Conservation (phyloP, 805 yeast species). For the Clavispora asparagi region DNA sequence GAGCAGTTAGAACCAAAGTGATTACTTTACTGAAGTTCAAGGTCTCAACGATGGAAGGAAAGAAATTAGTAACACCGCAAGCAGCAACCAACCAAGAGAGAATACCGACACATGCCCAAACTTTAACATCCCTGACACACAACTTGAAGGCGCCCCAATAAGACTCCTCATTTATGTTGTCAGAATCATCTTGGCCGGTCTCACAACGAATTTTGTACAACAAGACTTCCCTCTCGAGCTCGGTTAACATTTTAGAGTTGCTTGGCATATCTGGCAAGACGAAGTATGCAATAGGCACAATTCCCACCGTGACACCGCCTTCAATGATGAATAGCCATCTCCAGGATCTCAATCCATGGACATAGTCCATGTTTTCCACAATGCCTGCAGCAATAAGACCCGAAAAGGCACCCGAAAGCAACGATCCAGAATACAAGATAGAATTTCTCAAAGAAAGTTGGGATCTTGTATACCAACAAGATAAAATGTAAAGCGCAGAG, state of each 20-base stretch:
- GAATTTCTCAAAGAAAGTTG: conserved; percentile 48
- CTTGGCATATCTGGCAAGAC: conserved; percentile 51
- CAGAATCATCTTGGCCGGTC: conserved; percentile 37
- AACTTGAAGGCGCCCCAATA: conserved; percentile 31
- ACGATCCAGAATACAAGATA: conserved; percentile 46
- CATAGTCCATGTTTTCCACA: conserved; percentile 30
- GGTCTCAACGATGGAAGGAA: conserved; percentile 56
- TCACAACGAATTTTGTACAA: conserved; percentile 38
- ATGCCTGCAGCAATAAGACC: conserved; percentile 55
- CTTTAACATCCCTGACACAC: conserved; percentile 37
- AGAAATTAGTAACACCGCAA: conserved; percentile 56
- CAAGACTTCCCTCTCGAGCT: conserved; percentile 41
- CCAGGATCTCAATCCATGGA: conserved; percentile 32
- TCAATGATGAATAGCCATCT: conserved; percentile 54
- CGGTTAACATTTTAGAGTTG: conserved; percentile 41
- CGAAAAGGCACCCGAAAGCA: conserved; percentile 49
- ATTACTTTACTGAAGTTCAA: conserved; percentile 45
- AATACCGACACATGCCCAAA: conserved; percentile 43
- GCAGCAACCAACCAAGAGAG: conserved; percentile 49
- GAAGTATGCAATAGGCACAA: conserved; percentile 41
- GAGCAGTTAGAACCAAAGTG: conserved; percentile 54
- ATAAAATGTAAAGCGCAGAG: conserved; percentile 44
- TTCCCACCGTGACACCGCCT: conserved; percentile 47
- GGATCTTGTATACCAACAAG: conserved; percentile 51
- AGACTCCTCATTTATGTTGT: conserved; percentile 29